Base-by-base conservation (phyloP, 495 filamentous ascomycete species). In the Penicillium nucicola region DNA sequence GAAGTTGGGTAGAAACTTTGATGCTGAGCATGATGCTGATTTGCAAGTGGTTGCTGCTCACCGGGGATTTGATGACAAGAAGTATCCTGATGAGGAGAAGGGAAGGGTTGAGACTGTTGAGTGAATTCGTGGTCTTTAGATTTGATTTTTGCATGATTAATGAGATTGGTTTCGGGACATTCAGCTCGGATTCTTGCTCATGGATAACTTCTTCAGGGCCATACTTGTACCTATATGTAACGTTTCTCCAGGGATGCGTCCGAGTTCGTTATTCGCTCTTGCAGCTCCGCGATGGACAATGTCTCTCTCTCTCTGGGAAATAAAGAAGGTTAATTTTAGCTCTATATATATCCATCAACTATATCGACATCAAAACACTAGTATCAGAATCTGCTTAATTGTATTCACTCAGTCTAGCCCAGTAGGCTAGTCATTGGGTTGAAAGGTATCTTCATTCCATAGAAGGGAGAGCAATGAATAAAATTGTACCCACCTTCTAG, bases 1-100 rank as follows among this genome's bases (percentile, higher is more conserved):
- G 72, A 78, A 82, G 34, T 55, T 90, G 44, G 78, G 82, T 13
- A 71, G 81, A 9, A 67, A 77, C 18, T 87, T 91, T 70, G 85
- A 84, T 46, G 84, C 84, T 1, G 77, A 69, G 33, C 73, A 84
- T 53, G 88, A 90, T 64, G 64, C 71, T 13, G 88, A 90, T 67
- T 68, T 88, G 38, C 70, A 71, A 3, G 84, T 78, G 53, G 62
- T 65, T 20, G 62, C 62, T 13, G 62, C 59, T 15, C 51, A 56
- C 7, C 49, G 49, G 7, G 49, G 49, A 2, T 15, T 45, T 11
- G 44, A 19, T 5, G 23, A 35, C 2, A 44, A 50, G 20, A 49
- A 39, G 30, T 43, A 49, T 38, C 25, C 25, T 9, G 61, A 64
- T 33, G 35, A 41, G 0, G 61, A 64, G 50, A 62, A 64, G 48